These are phyloP conservation scores for Myrica gale DNA, from an alignment of 306 rosid species.

Conservation along the genomic window DNA sequence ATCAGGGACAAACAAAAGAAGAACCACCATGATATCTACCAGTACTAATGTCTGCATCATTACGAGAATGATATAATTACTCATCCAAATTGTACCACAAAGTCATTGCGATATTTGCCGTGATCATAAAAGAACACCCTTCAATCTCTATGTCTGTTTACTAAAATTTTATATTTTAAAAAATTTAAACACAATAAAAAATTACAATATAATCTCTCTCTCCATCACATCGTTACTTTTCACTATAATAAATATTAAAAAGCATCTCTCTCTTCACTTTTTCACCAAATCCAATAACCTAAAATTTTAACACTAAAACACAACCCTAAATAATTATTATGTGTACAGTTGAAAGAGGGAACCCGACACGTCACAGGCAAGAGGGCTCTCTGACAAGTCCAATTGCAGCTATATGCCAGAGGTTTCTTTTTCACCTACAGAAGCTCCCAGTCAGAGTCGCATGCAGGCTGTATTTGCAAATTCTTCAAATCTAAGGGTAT, in stretches of 20 bases:
- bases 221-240: no score
- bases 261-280: no score
- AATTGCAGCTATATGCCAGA: constrained; percentile 30
- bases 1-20: not conserved
- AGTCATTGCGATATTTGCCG: not conserved
- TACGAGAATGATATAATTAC: constrained; percentile 6
- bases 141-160: no score
- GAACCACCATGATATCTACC: not conserved
- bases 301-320: no score
- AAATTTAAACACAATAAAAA: no score
- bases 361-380: constrained; percentile 9
- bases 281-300: no score
- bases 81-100: constrained; percentile 14
- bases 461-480: constrained; percentile 33
- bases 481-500: constrained; percentile 16
- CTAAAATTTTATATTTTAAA: no score
- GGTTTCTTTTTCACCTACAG: constrained; percentile 35
- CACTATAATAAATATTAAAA: no score
- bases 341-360: constrained; percentile 5
- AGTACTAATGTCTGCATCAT: not conserved
- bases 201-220: no score
- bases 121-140: not conserved
- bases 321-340: constrained; percentile 28
- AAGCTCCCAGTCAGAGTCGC: constrained; percentile 86
- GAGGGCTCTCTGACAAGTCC: constrained; percentile 14